phyloP scores from a whole-genome alignment of 2,329 filamentous ascomycete species.

The Amauroascus niger region DNA sequence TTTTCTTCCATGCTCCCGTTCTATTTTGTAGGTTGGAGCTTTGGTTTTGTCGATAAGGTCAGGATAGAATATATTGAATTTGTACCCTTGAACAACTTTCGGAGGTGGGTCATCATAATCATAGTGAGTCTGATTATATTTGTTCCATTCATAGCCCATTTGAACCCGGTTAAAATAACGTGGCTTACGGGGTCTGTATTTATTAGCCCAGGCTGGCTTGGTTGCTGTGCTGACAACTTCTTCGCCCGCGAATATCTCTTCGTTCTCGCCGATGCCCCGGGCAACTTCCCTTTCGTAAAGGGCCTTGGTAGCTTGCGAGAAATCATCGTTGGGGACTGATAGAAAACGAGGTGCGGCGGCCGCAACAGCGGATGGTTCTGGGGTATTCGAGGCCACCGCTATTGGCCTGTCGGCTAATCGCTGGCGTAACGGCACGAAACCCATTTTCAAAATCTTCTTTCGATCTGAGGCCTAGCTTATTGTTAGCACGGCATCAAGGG shows the following conservation, averaged over 20 bases:
- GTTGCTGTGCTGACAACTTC: slow-evolving; percentile 59
- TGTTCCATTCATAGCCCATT: slow-evolving; percentile 99
- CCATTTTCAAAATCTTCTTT: slow-evolving; percentile 53
- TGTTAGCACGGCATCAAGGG: slow-evolving; percentile 6
- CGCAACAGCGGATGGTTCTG: slow-evolving; percentile 35
- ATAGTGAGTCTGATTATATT: slow-evolving; percentile 99
- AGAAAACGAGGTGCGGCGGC: slow-evolving; percentile 60
- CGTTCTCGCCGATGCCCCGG: slow-evolving; percentile 80
- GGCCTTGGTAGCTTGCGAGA: slow-evolving; percentile 76
- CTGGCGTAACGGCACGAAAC: slow-evolving; percentile 56
- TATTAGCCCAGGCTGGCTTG: slow-evolving; percentile 69
- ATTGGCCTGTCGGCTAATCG: slow-evolving; percentile 28
- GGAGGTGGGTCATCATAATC: slow-evolving; percentile 96
- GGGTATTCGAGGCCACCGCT: slow-evolving; percentile 25
- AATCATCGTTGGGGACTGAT: slow-evolving; percentile 61
- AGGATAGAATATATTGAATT: slow-evolving; percentile 99
- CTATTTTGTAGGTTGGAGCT: slow-evolving; percentile 90
- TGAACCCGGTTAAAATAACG: slow-evolving; percentile 96
- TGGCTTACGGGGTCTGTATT: slow-evolving; percentile 82
- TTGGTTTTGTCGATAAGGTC: slow-evolving; percentile 92
- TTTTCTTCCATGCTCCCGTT: slow-evolving; percentile 80
- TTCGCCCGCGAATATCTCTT: slow-evolving; percentile 90
- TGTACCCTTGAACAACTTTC: slow-evolving; percentile 97
- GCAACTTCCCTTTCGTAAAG: slow-evolving; percentile 89
- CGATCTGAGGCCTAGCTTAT: slow-evolving; percentile 44